Base-by-base conservation (phyloP, 2,329 filamentous ascomycete genomes). In the Fusarium sp. region DNA sequence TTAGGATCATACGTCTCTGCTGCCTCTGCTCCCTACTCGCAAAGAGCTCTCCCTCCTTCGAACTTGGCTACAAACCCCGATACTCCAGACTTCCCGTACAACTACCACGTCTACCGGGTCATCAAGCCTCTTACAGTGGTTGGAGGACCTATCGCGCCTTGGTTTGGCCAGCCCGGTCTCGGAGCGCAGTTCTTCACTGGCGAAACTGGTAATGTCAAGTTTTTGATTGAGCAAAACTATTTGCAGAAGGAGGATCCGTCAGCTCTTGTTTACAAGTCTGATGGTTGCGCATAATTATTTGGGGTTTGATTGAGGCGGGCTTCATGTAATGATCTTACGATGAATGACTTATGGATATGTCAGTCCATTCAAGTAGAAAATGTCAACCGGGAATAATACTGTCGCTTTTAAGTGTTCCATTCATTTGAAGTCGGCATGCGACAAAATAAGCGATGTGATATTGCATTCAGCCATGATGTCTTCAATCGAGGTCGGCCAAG, bases 91-190 rank as follows among this genome's bases (percentile, higher is more conserved):
- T 84, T 83, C 49, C 85, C 86, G 3, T 86, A 83, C 74, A 86
- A 86, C 65, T 88, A 88, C 71, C 82, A 85, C 59, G 80, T 88
- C 0, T 88, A 88, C 75, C 74, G 81, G 25, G 86, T 88, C 8
- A 71, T 78, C 10, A 81, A 80, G 69, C 72, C 79, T 2, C 80
- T 88, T 6, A 74, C 75, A 6, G 85, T 86, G 0, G 62, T 81
- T 0, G 77, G 83, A 13, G 87, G 86, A 0, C 85, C 86, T 0
- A 86, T 88, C 67, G 82, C 83, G 4, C 81, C 83, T 13, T 87
- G 83, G 85, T 88, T 87, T 65, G 85, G 85, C 13, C 86, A 88
- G 79, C 85, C 85, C 0, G 86, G 86, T 0, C 80, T 86, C 42
- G 86, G 86, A 23, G 72, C 77, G 5, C 77, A 79, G 60, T 79